Conservation (phyloP, 352 stramenopile species). For the Phytophthora pisi region DNA sequence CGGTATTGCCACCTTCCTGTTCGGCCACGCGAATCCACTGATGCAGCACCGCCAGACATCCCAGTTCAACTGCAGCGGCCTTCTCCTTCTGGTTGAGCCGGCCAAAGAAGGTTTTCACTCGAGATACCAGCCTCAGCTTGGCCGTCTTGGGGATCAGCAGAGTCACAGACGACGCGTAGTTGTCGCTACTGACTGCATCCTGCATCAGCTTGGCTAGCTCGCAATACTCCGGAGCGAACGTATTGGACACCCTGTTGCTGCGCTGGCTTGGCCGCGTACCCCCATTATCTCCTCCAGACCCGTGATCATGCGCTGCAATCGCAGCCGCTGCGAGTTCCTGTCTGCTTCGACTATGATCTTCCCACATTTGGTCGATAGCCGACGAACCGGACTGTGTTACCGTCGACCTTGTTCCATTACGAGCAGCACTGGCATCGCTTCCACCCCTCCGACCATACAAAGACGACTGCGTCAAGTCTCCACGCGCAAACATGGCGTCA, state of each 20-base stretch:
- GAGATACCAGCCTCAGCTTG: constrained; percentile 70
- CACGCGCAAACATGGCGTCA: constrained; percentile 76
- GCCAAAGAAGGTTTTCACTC: constrained; percentile 75
- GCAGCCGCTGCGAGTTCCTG: constrained; percentile 44
- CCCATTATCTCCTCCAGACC: constrained; percentile 11
- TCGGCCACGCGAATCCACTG: constrained; percentile 56
- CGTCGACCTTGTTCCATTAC: constrained; percentile 39
- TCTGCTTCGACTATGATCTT: constrained; percentile 59
- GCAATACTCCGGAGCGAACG: constrained; percentile 60
- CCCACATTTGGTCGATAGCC: constrained; percentile 63
- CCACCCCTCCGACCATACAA: constrained; percentile 40
- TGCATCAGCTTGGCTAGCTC: constrained; percentile 72
- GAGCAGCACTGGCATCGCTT: constrained; percentile 5
- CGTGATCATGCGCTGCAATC: constrained; percentile 22
- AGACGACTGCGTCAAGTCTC: constrained; percentile 52
- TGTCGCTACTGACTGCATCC: constrained; percentile 68
- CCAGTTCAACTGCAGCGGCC: constrained; percentile 58
- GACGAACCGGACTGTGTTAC: constrained; percentile 10
- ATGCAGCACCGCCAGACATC: constrained; percentile 59
- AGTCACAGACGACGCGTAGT: constrained; percentile 79
- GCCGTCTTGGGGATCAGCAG: constrained; percentile 80
- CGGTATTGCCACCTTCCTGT: constrained; percentile 10
- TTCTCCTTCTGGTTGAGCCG: constrained; percentile 64
- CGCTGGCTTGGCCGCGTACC: constrained; percentile 17
- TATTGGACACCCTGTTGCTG: constrained; percentile 39